A percentile compares a stretch with the other conserved stretches of the same genome.
phyloP scores from a whole-genome alignment of 1,284 basidiomycete genomes.

The Ustilago sp. region DNA sequence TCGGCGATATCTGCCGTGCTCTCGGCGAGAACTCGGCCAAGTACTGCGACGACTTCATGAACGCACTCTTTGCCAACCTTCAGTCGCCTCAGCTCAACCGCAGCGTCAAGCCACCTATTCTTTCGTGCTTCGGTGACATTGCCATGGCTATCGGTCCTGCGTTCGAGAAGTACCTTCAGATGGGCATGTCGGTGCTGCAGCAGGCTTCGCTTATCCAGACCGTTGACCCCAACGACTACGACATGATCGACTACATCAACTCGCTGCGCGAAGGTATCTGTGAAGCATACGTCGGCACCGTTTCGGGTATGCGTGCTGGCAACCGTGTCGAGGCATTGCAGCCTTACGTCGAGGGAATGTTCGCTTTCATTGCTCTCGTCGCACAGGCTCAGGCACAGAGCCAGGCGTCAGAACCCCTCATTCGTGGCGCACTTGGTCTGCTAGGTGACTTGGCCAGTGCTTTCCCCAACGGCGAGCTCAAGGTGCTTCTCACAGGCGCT shows the following conservation, averaged over 20 bases:
- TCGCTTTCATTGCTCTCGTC: constrained; percentile 84
- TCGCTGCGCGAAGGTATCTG: constrained; percentile 92
- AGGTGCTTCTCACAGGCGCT: constrained; percentile 80
- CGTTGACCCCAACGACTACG: constrained; percentile 76
- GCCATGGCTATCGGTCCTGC: constrained; percentile 86
- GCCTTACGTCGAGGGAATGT: constrained; percentile 80
- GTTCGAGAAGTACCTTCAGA: constrained; percentile 90
- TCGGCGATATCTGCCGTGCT: constrained; percentile 93
- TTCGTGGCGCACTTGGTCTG: constrained; percentile 82
- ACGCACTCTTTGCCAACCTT: constrained; percentile 88
- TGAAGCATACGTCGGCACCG: constrained; percentile 95
- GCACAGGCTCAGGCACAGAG: constrained; percentile 82
- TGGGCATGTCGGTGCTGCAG: constrained; percentile 88
- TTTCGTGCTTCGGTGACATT: constrained; percentile 96
- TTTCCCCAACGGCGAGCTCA: constrained; percentile 73
- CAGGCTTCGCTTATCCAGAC: constrained; percentile 80
- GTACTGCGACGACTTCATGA: constrained; percentile 90
- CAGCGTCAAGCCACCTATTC: constrained; percentile 94
- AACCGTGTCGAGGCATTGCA: constrained; percentile 80
- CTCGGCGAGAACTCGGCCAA: constrained; percentile 84
- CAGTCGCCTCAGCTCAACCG: constrained; percentile 90
- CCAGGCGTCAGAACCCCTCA: constrained; percentile 77
- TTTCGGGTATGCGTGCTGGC: constrained; percentile 87
- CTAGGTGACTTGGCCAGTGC: constrained; percentile 91
- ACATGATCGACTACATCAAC: constrained; percentile 91